A percentile compares a stretch with the other conserved stretches of the same genome.
phyloP scores from a whole-genome alignment of 352 stramenopile genomes.

The Lagenidium sp. region DNA sequence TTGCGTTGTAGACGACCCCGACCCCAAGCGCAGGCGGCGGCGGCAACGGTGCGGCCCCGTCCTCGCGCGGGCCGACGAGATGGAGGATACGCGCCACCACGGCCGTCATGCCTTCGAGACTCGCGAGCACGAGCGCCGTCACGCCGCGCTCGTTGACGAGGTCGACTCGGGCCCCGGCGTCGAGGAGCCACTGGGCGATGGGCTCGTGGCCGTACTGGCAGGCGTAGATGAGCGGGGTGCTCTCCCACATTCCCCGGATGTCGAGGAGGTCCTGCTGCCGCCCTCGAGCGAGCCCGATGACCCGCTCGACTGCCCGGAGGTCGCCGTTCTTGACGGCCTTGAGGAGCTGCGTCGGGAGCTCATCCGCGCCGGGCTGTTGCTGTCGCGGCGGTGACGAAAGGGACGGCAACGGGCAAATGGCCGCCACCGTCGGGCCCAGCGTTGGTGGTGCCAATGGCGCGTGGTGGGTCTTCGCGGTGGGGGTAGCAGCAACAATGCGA shows the following conservation, averaged over 20 bases:
- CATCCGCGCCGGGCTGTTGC: conserved; percentile 20
- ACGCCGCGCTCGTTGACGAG: conserved; percentile 61
- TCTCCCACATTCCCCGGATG: conserved; percentile 77
- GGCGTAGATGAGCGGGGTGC: conserved; percentile 69
- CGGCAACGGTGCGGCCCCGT: not conserved
- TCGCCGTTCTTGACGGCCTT: conserved; percentile 61
- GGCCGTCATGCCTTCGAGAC: conserved; percentile 46
- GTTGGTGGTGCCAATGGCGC: conserved; percentile 2
- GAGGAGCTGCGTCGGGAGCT: conserved; percentile 49
- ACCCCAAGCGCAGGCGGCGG: conserved; percentile 31
- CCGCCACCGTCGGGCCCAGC: conserved; percentile 1
- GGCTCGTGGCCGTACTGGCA: conserved; percentile 50
- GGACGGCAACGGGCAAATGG: no score
- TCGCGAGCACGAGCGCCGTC: conserved; percentile 57
- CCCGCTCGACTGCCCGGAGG: conserved; percentile 24
- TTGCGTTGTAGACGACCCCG: conserved; percentile 70
- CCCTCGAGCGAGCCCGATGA: conserved; percentile 7
- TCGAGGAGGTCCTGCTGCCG: conserved; percentile 26
- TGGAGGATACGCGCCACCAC: conserved; percentile 34
- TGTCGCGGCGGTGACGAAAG: conserved; percentile 1
- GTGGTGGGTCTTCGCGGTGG: not conserved
- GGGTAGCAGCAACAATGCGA: no score
- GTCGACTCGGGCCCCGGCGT: conserved; percentile 24
- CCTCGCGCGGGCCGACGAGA: not conserved
- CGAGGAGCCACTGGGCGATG: conserved; percentile 51